Evolutionary conservation across 164 flowering plant genomes (phyloP).

Genomic region (Litsea cubeba): DNA sequence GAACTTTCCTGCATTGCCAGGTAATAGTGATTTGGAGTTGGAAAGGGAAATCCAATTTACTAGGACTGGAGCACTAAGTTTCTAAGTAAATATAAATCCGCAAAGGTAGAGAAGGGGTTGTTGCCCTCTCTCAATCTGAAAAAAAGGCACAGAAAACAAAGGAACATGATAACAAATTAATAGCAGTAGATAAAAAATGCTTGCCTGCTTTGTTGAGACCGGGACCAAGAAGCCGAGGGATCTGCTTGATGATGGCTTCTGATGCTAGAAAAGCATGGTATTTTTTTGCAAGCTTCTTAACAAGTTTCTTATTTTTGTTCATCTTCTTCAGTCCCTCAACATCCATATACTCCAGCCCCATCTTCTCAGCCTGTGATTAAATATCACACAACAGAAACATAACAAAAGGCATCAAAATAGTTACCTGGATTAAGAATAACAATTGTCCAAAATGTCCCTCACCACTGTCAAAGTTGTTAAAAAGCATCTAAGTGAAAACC

Average conservation of each 20-base stretch:
- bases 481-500: too few species aligned
- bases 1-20: conserved; percentile 42
- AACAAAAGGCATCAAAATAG: not conserved
- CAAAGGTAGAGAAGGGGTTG: too few species aligned
- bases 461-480: too few species aligned
- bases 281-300: conserved; percentile 55
- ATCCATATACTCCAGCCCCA: conserved; percentile 53
- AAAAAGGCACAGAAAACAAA: too few species aligned
- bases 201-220: conserved; percentile 55
- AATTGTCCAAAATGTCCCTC: too few species aligned
- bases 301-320: conserved; percentile 60
- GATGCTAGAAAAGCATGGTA: conserved; percentile 58
- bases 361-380: conserved; percentile 41
- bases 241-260: conserved; percentile 59
- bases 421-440: too few species aligned
- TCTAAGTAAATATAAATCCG: too few species aligned
- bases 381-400: not conserved
- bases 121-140: too few species aligned
- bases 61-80: too few species aligned
- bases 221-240: conserved; percentile 55
- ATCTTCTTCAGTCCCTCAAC: conserved; percentile 55
- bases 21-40: not conserved
- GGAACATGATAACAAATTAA: not conserved
- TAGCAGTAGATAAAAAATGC: not conserved
- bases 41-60: too few species aligned